Evolutionary conservation across 1,139 yeast genomes (phyloP).

Genomic region (Barnettozyma hawaiiensis): DNA sequence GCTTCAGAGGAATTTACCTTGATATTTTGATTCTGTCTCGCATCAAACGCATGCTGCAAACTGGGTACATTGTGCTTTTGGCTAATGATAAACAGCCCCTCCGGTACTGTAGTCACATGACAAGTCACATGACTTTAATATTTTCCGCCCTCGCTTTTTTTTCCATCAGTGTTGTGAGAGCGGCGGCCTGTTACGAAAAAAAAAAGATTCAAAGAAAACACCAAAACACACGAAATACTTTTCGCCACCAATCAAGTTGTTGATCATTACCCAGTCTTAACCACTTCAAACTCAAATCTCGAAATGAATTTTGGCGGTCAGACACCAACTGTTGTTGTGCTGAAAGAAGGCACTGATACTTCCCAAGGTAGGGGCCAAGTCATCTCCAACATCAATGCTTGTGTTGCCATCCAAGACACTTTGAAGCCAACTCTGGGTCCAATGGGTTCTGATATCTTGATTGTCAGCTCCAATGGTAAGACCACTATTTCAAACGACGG

Average conservation of each 20-base stretch:
- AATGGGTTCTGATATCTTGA: constrained; percentile 88
- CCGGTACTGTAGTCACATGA: not conserved
- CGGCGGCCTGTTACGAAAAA: too few relatives aligned
- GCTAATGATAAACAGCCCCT: too few relatives aligned
- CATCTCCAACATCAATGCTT: constrained; percentile 91
- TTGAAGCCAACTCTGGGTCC: constrained; percentile 95
- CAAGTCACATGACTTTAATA: not conserved
- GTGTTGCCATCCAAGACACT: constrained; percentile 94
- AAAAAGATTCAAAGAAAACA: not conserved
- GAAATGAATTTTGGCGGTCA: constrained; percentile 83
- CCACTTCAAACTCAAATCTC: not conserved
- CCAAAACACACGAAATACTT: not conserved
- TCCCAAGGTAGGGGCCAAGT: constrained; percentile 97
- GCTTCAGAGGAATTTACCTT: too few relatives aligned
- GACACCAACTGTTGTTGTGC: constrained; percentile 94
- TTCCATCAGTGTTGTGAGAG: not conserved
- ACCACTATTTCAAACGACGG: constrained; percentile 98
- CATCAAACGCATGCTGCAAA: too few relatives aligned
- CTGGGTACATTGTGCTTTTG: too few relatives aligned
- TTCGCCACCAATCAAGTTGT: not conserved
- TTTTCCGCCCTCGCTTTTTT: too few relatives aligned
- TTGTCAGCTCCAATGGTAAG: constrained; percentile 75
- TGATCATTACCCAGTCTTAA: not conserved
- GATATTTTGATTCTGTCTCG: too few relatives aligned
- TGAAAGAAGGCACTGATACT: constrained; percentile 95